Conservation (phyloP, 768 basidiomycete genomes). For the Boletellus emodensis region DNA sequence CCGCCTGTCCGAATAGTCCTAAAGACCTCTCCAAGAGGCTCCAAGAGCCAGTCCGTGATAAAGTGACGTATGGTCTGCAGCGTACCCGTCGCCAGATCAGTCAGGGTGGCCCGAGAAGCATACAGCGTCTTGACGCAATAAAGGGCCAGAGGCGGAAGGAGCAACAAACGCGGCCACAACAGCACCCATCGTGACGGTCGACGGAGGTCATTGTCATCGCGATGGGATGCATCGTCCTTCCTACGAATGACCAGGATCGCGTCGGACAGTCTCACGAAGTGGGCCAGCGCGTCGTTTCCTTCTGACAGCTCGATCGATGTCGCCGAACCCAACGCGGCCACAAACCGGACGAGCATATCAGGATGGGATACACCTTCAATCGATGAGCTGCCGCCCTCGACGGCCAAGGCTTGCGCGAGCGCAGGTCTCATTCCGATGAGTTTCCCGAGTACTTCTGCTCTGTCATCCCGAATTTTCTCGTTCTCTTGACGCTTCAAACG, state of each 20-base stretch:
- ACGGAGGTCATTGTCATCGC: slow-evolving; percentile 40
- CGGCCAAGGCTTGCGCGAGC: slow-evolving; percentile 35
- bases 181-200: slow-evolving; percentile 68
- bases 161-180: slow-evolving; percentile 77
- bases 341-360: slow-evolving; percentile 22
- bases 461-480: slow-evolving; percentile 60
- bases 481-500: slow-evolving; percentile 53
- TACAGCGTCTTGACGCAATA: slow-evolving; percentile 51
- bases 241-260: slow-evolving; percentile 26
- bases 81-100: slow-evolving; percentile 54
- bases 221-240: slow-evolving; percentile 26
- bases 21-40: slow-evolving; percentile 77
- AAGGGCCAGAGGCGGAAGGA: slow-evolving; percentile 66
- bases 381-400: slow-evolving; percentile 1
- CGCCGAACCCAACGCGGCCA: slow-evolving; percentile 14
- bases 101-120: slow-evolving; percentile 54
- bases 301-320: slow-evolving; percentile 11
- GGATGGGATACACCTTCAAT: slow-evolving; percentile 2
- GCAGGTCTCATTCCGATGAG: slow-evolving; percentile 52
- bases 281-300: slow-evolving; percentile 8
- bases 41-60: slow-evolving; percentile 77
- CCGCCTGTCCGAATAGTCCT: slow-evolving; percentile 81
- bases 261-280: slow-evolving; percentile 17
- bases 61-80: slow-evolving; percentile 69
- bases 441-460: slow-evolving; percentile 63